These are phyloP conservation scores for Vaccinium darrowii DNA, from an alignment of 148 eudicot species.

Conservation along the genomic window DNA sequence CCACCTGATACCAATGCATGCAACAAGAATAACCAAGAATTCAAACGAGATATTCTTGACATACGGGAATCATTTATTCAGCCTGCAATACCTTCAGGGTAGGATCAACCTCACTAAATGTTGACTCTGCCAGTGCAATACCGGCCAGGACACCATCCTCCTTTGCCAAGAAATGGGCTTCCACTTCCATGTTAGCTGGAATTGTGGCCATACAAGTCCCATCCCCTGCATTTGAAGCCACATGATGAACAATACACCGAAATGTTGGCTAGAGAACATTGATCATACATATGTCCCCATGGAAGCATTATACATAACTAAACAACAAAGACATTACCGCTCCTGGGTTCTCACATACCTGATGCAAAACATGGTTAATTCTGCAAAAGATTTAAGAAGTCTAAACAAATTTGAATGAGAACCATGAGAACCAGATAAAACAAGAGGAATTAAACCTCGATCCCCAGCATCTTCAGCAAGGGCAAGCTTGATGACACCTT, in stretches of 20 bases:
- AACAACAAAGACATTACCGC: background rate
- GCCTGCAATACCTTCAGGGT: conserved; percentile 61
- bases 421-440: background rate
- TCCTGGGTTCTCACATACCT: background rate
- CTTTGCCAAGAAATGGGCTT: conserved; percentile 87
- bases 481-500: conserved; percentile 78
- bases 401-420: background rate
- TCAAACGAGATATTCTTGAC: conserved; percentile 11
- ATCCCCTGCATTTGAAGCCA: conserved; percentile 54
- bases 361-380: background rate
- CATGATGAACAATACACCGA: background rate
- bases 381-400: background rate
- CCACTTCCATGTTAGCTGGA: conserved; percentile 81
- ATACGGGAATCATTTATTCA: background rate
- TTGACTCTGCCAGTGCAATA: conserved; percentile 86
- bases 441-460: conserved; percentile 39
- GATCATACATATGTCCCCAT: background rate
- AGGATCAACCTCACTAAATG: conserved; percentile 83
- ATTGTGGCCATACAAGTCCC: conserved; percentile 89
- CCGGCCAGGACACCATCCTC: conserved; percentile 92
- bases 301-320: background rate
- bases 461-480: conserved; percentile 93
- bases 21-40: conserved; percentile 15
- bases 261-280: background rate
- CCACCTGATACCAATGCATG: conserved; percentile 51